A percentile compares a stretch with the other conserved stretches of the same genome.
These are phyloP conservation scores for Euphrasia arctica DNA, from an alignment of 305 asterid species.

Conservation along the genomic window DNA sequence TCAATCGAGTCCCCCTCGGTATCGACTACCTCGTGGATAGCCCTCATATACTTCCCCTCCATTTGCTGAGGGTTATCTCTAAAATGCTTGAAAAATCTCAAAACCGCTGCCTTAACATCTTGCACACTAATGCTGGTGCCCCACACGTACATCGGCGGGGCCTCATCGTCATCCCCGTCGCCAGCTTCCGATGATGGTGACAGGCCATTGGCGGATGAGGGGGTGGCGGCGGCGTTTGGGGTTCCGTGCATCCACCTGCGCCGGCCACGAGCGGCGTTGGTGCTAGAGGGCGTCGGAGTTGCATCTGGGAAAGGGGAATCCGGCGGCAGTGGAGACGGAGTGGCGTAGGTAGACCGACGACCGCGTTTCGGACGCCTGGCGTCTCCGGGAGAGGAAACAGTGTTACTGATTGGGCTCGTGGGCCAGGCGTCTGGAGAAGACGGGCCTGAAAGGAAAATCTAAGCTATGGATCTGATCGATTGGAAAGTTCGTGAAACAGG, in stretches of 20 bases:
- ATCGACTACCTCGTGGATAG: slow-evolving; percentile 67
- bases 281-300: slow-evolving; percentile 57
- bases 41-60: slow-evolving; percentile 84
- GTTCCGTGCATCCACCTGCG: slow-evolving; percentile 42
- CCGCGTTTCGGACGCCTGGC: slow-evolving; percentile 56
- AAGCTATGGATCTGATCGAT: background rate
- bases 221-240: slow-evolving; percentile 55
- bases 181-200: slow-evolving; percentile 79
- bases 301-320: slow-evolving; percentile 60
- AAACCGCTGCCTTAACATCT: slow-evolving; percentile 80
- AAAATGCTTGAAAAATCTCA: slow-evolving; percentile 79
- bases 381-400: slow-evolving; percentile 66
- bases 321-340: slow-evolving; percentile 60
- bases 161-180: slow-evolving; percentile 57
- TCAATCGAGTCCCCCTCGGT: slow-evolving; percentile 94
- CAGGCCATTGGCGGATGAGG: slow-evolving; percentile 58
- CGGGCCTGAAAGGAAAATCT: slow-evolving; percentile 45
- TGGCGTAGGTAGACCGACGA: slow-evolving; percentile 56
- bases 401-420: slow-evolving; percentile 85
- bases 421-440: slow-evolving; percentile 65
- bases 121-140: slow-evolving; percentile 93
- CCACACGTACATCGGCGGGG: slow-evolving; percentile 93
- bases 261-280: slow-evolving; percentile 40
- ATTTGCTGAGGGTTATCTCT: slow-evolving; percentile 58
- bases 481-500: background rate